A percentile compares a stretch with the other conserved stretches of the same genome.
phyloP scores from a whole-genome alignment of 1,284 basidiomycete genomes.

The Pterulicium gracile region DNA sequence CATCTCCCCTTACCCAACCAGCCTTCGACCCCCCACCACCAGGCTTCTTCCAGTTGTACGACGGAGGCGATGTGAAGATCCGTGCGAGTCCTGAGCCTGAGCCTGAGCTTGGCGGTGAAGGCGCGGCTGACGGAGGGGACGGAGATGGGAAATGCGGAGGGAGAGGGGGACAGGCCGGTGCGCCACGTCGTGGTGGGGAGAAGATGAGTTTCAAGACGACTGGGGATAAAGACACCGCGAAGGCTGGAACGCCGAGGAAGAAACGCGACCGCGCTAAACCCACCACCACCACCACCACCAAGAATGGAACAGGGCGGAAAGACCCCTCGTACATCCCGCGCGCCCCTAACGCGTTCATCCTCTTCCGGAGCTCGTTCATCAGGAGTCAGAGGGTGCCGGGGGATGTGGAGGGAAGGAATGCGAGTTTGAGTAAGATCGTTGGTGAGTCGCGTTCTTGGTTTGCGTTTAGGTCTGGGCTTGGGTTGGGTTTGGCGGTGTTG shows the following conservation, averaged over 20 bases:
- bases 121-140: not conserved
- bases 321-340: constrained; percentile 27
- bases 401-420: not conserved
- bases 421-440: constrained; percentile 20
- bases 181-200: too few relatives aligned
- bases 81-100: too few relatives aligned
- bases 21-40: not conserved
- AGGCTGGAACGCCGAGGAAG: too few relatives aligned
- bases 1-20: too few relatives aligned
- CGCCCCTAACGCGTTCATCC: constrained; percentile 54
- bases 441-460: constrained; percentile 20
- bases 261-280: not conserved
- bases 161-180: too few relatives aligned
- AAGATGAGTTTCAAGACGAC: too few relatives aligned
- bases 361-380: constrained; percentile 36
- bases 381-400: not conserved
- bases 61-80: too few relatives aligned
- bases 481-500: too few relatives aligned
- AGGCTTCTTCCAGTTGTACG: not conserved
- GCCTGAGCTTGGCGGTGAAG: too few relatives aligned
- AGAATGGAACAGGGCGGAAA: not conserved
- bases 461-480: too few relatives aligned
- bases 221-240: too few relatives aligned
- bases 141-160: not conserved
- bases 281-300: not conserved